phyloP scores from a whole-genome alignment of 1,284 basidiomycete genomes.

The Meripilus lineatus region DNA sequence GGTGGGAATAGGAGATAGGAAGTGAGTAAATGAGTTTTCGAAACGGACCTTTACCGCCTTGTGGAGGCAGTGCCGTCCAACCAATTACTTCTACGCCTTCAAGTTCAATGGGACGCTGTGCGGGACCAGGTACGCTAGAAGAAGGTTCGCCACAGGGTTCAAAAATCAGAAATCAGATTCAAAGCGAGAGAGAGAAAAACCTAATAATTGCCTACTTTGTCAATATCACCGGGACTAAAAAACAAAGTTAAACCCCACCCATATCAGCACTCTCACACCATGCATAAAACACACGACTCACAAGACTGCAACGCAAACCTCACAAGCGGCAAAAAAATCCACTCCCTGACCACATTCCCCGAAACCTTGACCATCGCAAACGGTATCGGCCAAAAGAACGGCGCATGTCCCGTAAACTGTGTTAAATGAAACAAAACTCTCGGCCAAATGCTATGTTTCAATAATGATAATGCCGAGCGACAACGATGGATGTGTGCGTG shows the following conservation, averaged over 20 bases:
- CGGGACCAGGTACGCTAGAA: constrained; percentile 27
- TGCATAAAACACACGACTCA: constrained; percentile 10
- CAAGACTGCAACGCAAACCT: constrained; percentile 19
- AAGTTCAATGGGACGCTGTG: constrained; percentile 21
- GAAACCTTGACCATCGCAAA: constrained; percentile 17
- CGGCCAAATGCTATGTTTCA: constrained; percentile 26
- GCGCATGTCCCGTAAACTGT: constrained; percentile 23
- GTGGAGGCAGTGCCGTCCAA: constrained; percentile 27
- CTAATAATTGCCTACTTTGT: constrained; percentile 19
- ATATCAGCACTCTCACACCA: background rate
- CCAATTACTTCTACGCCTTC: constrained; percentile 23
- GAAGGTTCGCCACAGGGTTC: background rate
- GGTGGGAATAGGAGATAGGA: background rate
- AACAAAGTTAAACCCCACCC: background rate
- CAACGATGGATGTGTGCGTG: constrained; percentile 23
- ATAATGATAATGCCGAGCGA: constrained; percentile 22
- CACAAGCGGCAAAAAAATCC: constrained; percentile 19
- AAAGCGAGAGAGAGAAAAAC: background rate
- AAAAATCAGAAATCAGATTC: too few relatives aligned
- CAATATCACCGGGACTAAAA: constrained; percentile 18
- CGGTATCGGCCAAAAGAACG: constrained; percentile 20
- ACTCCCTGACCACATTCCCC: constrained; percentile 11
- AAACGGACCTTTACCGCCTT: constrained; percentile 22
- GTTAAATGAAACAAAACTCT: constrained; percentile 20
- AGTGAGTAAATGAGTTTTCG: background rate